Evolutionary conservation across 495 filamentous ascomycete species (phyloP).

Genomic region (Trichoderma erinaceum): DNA sequence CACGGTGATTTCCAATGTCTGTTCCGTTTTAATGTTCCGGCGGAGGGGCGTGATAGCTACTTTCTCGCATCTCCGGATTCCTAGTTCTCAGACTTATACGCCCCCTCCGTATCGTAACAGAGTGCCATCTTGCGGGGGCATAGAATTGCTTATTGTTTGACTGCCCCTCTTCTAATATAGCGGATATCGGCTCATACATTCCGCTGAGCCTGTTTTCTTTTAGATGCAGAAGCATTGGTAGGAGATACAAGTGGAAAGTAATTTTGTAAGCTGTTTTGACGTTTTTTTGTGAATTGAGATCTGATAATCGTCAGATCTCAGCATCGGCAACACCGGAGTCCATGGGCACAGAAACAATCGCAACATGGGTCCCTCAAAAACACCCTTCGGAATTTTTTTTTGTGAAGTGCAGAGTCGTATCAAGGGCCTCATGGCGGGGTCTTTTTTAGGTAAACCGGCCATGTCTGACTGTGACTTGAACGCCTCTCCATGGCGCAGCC

Average conservation of each 20-base stretch:
- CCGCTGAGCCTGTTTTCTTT: not conserved
- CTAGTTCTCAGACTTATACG: not conserved
- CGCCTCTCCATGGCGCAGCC: not conserved
- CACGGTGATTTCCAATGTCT: not conserved
- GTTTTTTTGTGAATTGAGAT: not conserved
- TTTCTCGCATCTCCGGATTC: not conserved
- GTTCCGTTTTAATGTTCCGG: not conserved
- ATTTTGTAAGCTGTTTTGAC: not conserved
- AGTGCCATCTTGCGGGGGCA: constrained; percentile 4
- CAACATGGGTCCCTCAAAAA: not conserved
- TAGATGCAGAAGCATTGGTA: not conserved
- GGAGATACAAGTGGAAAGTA: not conserved
- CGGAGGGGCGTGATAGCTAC: not conserved
- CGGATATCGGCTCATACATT: not conserved
- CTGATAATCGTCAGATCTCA: not conserved
- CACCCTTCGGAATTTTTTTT: not conserved
- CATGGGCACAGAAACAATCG: not conserved
- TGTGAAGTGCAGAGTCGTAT: not conserved
- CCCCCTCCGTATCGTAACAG: not conserved
- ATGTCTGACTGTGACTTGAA: not conserved
- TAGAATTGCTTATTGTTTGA: not conserved
- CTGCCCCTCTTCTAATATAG: constrained; percentile 2
- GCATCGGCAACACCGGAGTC: not conserved
- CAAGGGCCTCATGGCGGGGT: not conserved
- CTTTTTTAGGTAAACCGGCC: not conserved